Conservation (phyloP, 352 stramenopile genomes). For the Phytophthora sansomeana region DNA sequence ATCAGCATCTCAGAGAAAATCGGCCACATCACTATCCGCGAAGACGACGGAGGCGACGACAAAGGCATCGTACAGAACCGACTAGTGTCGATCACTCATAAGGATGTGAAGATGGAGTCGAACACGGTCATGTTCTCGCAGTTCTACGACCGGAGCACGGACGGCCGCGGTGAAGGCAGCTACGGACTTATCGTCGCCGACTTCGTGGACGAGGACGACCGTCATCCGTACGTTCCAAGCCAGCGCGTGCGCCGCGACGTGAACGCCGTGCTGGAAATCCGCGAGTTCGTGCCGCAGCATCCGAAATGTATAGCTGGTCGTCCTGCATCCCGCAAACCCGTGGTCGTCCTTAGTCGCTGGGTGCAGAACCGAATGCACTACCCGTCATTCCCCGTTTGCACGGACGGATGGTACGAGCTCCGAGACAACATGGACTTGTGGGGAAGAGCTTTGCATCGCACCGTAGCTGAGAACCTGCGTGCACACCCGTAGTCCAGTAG, state of each 20-base stretch:
- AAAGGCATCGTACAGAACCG: conserved; percentile 53
- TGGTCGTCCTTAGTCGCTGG: conserved; percentile 41
- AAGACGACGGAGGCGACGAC: conserved; percentile 54
- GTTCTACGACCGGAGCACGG: conserved; percentile 29
- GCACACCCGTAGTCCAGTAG: not conserved
- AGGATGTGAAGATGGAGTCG: conserved; percentile 48
- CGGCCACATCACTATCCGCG: conserved; percentile 59
- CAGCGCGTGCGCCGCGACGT: conserved; percentile 39
- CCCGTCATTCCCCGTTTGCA: conserved; percentile 35
- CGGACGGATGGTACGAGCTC: conserved; percentile 40
- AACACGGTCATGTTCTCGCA: conserved; percentile 53
- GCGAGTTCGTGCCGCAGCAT: conserved; percentile 20
- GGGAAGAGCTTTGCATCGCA: conserved; percentile 32
- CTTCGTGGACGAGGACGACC: conserved; percentile 48
- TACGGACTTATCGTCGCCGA: conserved; percentile 42
- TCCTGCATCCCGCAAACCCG: conserved; percentile 23
- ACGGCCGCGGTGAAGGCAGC: conserved; percentile 17
- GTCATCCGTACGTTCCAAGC: conserved; percentile 36
- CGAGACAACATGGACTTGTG: conserved; percentile 45
- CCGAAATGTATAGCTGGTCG: conserved; percentile 13
- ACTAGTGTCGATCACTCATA: conserved; percentile 46
- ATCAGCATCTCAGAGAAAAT: conserved; percentile 70
- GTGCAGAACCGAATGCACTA: conserved; percentile 45
- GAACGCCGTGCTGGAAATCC: conserved; percentile 39
- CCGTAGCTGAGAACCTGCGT: conserved; percentile 32